Evolutionary conservation across 2,329 filamentous ascomycete species (phyloP).

Genomic region (Penicillium hordei): DNA sequence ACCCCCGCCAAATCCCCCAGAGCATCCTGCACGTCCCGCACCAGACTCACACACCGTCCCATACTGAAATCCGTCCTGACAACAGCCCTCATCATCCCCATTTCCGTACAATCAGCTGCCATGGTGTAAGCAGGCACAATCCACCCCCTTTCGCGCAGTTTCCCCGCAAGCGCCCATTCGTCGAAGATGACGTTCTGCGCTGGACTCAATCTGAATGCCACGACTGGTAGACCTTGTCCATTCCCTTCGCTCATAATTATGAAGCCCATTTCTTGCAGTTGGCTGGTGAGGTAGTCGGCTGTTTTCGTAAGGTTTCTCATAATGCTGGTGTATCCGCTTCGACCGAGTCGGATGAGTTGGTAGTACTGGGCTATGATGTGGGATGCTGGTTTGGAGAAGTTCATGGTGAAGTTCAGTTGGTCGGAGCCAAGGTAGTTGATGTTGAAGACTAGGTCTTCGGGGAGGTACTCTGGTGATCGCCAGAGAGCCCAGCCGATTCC

Average conservation of each 20-base stretch:
- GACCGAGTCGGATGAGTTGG: slow-evolving; percentile 86
- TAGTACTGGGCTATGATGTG: slow-evolving; percentile 98
- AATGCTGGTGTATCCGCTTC: slow-evolving; percentile 33
- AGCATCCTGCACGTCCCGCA: slow-evolving; percentile 75
- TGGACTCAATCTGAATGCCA: slow-evolving; percentile 75
- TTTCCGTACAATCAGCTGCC: slow-evolving; percentile 76
- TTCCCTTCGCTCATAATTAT: slow-evolving; percentile 78
- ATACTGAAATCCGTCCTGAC: slow-evolving; percentile 87
- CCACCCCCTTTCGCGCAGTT: slow-evolving; percentile 81
- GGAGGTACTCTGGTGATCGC: slow-evolving; percentile 78
- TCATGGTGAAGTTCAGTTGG: slow-evolving; percentile 92
- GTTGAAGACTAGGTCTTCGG: slow-evolving; percentile 93
- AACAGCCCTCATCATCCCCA: slow-evolving; percentile 90
- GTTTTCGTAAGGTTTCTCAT: slow-evolving; percentile 80
- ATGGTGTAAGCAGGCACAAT: slow-evolving; percentile 94
- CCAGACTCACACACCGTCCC: slow-evolving; percentile 72
- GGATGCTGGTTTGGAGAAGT: slow-evolving; percentile 93
- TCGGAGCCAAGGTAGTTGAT: slow-evolving; percentile 98
- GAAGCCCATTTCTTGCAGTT: slow-evolving; percentile 73
- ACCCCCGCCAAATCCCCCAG: slow-evolving; percentile 68
- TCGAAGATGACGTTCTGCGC: slow-evolving; percentile 60
- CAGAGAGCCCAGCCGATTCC: slow-evolving; percentile 94
- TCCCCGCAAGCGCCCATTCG: slow-evolving; percentile 76
- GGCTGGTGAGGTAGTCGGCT: slow-evolving; percentile 75
- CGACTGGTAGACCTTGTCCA: slow-evolving; percentile 78